phyloP scores from a whole-genome alignment of 129 eudicot species.

The Pittosporum tobira region DNA sequence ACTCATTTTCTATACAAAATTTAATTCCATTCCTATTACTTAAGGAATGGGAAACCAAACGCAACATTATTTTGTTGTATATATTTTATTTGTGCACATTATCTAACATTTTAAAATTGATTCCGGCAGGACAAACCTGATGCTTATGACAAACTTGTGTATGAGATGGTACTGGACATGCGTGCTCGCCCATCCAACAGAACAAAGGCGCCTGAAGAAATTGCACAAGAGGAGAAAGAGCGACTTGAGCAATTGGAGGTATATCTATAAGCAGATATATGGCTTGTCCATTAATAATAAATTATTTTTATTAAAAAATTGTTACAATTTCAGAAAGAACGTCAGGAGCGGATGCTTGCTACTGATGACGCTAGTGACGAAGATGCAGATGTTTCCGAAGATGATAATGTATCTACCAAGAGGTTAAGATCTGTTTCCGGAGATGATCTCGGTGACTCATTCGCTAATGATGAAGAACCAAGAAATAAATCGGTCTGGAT shows the following conservation, averaged over 20 bases:
- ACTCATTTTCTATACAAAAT: too few relatives aligned
- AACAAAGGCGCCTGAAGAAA: slow-evolving; percentile 91
- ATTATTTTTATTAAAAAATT: too few relatives aligned
- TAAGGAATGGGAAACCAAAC: too few relatives aligned
- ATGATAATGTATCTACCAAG: slow-evolving; percentile 25
- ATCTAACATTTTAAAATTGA: background rate
- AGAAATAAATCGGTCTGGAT: slow-evolving; percentile 62
- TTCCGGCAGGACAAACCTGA: slow-evolving; percentile 72
- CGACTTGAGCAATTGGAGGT: slow-evolving; percentile 83
- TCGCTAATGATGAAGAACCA: slow-evolving; percentile 40
- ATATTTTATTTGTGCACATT: too few relatives aligned
- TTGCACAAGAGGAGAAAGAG: slow-evolving; percentile 94
- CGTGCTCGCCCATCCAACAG: slow-evolving; percentile 90
- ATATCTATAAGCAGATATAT: background rate
- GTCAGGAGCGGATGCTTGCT: slow-evolving; percentile 77
- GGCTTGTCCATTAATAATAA: background rate
- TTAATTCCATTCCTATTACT: too few relatives aligned
- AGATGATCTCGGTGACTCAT: slow-evolving; percentile 95
- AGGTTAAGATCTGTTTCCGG: slow-evolving; percentile 60
- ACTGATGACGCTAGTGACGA: slow-evolving; percentile 68
- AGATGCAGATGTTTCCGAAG: slow-evolving; percentile 46
- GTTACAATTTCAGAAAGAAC: slow-evolving; percentile 60
- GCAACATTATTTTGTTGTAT: too few relatives aligned
- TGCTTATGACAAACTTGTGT: slow-evolving; percentile 71
- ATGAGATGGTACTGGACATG: slow-evolving; percentile 73